phyloP scores from a whole-genome alignment of 768 basidiomycete species.

The Agaricus subrufescens region DNA sequence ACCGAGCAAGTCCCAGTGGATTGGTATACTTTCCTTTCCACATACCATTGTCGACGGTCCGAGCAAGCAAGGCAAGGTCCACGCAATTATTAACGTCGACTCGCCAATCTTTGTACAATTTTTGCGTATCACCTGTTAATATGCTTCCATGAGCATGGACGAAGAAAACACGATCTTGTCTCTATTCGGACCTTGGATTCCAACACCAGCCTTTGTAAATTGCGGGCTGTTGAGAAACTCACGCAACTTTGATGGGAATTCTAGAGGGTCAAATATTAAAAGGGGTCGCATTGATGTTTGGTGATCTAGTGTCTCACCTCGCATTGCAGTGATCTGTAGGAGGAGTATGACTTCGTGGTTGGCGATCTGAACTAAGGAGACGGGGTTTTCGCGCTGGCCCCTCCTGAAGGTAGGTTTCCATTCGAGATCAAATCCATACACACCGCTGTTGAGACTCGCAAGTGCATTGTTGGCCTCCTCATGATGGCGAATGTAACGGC shows the following conservation, averaged over 20 bases:
- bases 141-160: slow-evolving; percentile 3
- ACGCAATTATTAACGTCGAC: slow-evolving; percentile 49
- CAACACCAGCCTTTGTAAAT: slow-evolving; percentile 69
- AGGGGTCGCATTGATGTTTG: slow-evolving; percentile 7
- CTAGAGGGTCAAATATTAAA: slow-evolving; percentile 24
- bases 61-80: slow-evolving; percentile 66
- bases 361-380: slow-evolving; percentile 73
- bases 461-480: slow-evolving; percentile 27
- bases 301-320: slow-evolving; percentile 21
- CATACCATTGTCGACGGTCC: slow-evolving; percentile 60
- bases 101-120: slow-evolving; percentile 49
- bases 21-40: slow-evolving; percentile 71
- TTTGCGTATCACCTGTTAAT: slow-evolving; percentile 58
- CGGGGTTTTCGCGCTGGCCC: slow-evolving; percentile 55
- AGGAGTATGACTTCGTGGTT: slow-evolving; percentile 51
- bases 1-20: slow-evolving; percentile 58
- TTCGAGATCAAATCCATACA: slow-evolving; percentile 73
- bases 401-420: slow-evolving; percentile 64
- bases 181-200: slow-evolving; percentile 53
- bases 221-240: slow-evolving; percentile 46
- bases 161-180: slow-evolving; percentile 4
- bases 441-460: slow-evolving; percentile 21
- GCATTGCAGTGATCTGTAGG: slow-evolving; percentile 63
- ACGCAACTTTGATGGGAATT: slow-evolving; percentile 47
- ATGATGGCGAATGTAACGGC: slow-evolving; percentile 31